Evolutionary conservation across 768 basidiomycete species (phyloP), one percentile per base, ranked within the genome.

Genomic region (Pulveroboletus sp.): DNA sequence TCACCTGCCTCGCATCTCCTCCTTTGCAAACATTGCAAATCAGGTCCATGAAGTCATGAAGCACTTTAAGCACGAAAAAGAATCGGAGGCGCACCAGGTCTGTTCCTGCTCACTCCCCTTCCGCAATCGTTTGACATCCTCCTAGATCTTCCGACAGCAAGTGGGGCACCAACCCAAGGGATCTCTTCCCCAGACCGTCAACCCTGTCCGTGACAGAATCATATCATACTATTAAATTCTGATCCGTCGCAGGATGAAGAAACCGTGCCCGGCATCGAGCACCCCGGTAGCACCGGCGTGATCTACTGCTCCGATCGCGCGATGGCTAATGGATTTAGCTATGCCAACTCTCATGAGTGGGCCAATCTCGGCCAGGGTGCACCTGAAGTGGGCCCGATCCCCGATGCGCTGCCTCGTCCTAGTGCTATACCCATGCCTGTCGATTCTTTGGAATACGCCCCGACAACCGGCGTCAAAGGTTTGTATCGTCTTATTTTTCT

Each of bases 251-350:
- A 87, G 78, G 87, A 90, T 57, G 91, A 94, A 59, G 91, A 94
- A 70, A 92, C 91, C 1, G 82, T 94, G 5, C 92, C 91, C 17
- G 91, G 90, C 41, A 89, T 90, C 60, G 78, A 84, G 62, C 89
- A 90, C 63, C 90, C 90, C 2, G 80, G 81, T 29, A 69, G 69
- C 57, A 78, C 76, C 1, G 73, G 78, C 50, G 82, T 85, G 23
- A 84, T 94, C 60, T 97, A 94, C 65, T 94, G 92, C 68, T 91
- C 89, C 2, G 90, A 94, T 62, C 84, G 93, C 50, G 90, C 93
- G n/a, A 90, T 92, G 74, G 92, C 92, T 11, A 95, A 97, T 62
- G 94, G 94, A 9, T 97, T 93, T 74, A 84, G 72, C 55, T 88
- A 90, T 57, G 79, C 86, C 50, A 73, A 74, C 55, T 83, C 82